Percentiles rank a stretch among this genome's conserved stretches.
These are phyloP conservation scores for Backusella sp. DNA, from an alignment of 192 early-diverging fungal genomes.

Conservation along the genomic window DNA sequence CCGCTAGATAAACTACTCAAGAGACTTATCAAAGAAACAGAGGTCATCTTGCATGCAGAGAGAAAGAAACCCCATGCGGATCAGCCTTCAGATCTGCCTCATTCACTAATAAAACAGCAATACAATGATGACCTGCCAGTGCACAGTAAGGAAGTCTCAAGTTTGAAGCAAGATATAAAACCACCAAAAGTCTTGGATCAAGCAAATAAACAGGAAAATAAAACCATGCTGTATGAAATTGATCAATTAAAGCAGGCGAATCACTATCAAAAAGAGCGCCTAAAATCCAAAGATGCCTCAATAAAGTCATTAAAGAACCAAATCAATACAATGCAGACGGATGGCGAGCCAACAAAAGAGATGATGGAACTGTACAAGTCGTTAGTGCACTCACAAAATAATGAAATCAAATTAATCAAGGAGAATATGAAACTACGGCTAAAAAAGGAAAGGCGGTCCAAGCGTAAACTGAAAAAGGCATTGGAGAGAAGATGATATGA, in stretches of 20 bases:
- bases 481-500: not conserved
- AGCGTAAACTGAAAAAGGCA: not conserved
- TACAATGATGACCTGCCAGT: not conserved
- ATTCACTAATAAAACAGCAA: no score
- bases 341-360: not conserved
- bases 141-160: not conserved
- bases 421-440: not conserved
- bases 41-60: not conserved
- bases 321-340: not conserved
- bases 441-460: not conserved
- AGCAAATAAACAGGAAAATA: not conserved
- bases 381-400: not conserved
- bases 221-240: no score
- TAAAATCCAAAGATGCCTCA: not conserved
- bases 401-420: not conserved
- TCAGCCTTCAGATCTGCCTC: not conserved
- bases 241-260: not conserved
- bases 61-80: not conserved
- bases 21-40: not conserved
- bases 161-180: not conserved
- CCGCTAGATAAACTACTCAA: not conserved
- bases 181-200: not conserved
- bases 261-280: not conserved
- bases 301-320: not conserved
- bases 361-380: not conserved